Percentiles rank a stretch among this genome's conserved stretches.
These are phyloP conservation scores for Acacia melanoxylon DNA, from an alignment of 306 rosid species.

Conservation along the genomic window DNA sequence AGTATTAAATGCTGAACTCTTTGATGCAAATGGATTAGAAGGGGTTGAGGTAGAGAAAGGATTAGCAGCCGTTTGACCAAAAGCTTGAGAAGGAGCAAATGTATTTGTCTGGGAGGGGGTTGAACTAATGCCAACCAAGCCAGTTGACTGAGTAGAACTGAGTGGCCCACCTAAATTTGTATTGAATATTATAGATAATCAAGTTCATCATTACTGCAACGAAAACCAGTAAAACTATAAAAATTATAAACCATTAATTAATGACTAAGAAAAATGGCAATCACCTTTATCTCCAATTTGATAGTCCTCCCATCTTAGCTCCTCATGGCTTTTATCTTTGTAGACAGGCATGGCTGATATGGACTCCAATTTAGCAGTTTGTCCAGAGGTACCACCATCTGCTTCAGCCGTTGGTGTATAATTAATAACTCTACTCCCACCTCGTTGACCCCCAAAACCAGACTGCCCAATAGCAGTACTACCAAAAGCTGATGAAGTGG, in stretches of 20 bases:
- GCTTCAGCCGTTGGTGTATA: conserved; percentile 69
- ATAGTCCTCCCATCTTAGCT: conserved; percentile 98
- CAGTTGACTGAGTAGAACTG: conserved; percentile 61
- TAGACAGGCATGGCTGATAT: conserved; percentile 90
- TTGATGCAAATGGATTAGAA: conserved; percentile 68
- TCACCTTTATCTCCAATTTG: conserved; percentile 91
- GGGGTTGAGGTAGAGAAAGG: conserved; percentile 55
- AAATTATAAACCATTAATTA: neutral
- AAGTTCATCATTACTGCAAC: conserved; percentile 5
- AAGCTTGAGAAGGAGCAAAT: conserved; percentile 54
- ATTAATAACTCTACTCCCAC: conserved; percentile 76
- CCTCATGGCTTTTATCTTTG: conserved; percentile 44
- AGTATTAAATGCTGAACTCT: conserved; percentile 52
- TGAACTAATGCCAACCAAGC: conserved; percentile 52
- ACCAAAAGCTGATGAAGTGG: conserved; percentile 63
- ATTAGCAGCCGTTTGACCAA: conserved; percentile 67
- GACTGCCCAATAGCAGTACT: conserved; percentile 66
- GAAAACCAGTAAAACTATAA: neutral
- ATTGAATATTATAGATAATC: conserved; percentile 10
- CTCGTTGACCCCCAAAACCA: conserved; percentile 77
- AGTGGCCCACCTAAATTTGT: conserved; percentile 77
- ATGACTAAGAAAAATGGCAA: neutral
- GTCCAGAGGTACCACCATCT: conserved; percentile 60
- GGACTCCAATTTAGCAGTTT: conserved; percentile 77
- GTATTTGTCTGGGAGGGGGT: conserved; percentile 56